Conservation (phyloP, 2,329 filamentous ascomycete genomes). For the Onygenales sp. region DNA sequence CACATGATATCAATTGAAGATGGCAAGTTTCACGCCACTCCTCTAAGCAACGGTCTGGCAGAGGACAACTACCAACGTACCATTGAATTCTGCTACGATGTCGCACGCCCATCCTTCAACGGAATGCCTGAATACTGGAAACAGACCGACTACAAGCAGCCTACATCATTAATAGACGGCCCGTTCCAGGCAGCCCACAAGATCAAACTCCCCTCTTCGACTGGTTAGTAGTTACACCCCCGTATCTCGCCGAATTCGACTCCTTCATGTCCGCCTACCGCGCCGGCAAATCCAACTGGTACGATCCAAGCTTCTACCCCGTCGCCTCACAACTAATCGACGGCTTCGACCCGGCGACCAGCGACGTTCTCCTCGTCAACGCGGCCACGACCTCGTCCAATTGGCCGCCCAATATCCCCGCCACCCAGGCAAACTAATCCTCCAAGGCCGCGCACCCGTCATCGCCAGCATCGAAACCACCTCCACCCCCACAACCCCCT, state of each 20-base stretch:
- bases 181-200: not conserved
- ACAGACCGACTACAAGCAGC: not conserved
- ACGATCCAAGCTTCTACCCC: not conserved
- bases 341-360: slow-evolving; percentile 3
- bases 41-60: not conserved
- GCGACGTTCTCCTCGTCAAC: slow-evolving; percentile 30
- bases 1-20: not conserved
- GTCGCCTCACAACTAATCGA: not conserved
- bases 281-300: not conserved
- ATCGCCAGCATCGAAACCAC: not conserved
- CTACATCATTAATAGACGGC: not conserved
- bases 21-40: not conserved
- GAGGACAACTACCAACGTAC: not conserved
- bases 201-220: not conserved
- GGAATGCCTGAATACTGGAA: not conserved
- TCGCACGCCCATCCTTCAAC: not conserved
- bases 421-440: not conserved
- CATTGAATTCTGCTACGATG: not conserved
- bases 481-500: not conserved
- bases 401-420: not conserved
- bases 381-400: not conserved
- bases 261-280: not conserved
- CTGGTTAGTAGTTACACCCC: not conserved
- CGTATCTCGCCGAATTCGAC: not conserved
- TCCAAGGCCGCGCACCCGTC: not conserved